These are phyloP conservation scores for Pythium scleroteichum DNA, from an alignment of 352 stramenopile genomes.

Conservation along the genomic window DNA sequence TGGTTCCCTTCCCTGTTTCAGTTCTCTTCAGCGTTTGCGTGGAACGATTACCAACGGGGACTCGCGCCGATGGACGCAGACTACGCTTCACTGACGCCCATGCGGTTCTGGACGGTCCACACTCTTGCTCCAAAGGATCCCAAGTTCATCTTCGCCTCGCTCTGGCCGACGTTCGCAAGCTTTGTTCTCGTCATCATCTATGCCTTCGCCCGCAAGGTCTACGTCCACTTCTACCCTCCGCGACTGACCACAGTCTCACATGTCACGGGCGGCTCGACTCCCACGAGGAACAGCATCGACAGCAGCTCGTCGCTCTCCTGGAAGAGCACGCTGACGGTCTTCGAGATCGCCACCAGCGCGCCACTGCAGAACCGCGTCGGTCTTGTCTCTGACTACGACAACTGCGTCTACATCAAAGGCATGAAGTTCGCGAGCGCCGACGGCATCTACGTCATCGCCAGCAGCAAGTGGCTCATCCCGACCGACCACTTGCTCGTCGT, in stretches of 20 bases:
- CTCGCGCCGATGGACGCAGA: neutral
- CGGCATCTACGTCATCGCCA: constrained; percentile 50
- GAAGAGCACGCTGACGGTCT: constrained; percentile 7
- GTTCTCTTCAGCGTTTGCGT: too few relatives aligned
- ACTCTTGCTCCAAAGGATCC: neutral
- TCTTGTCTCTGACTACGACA: constrained; percentile 21
- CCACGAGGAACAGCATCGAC: neutral
- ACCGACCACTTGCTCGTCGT: constrained; percentile 38
- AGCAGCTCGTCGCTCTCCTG: neutral
- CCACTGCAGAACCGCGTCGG: constrained; percentile 20
- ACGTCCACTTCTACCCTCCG: too few relatives aligned
- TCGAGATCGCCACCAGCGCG: constrained; percentile 13
- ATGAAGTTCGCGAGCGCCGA: constrained; percentile 46
- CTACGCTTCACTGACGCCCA: constrained; percentile 26
- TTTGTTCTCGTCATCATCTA: constrained; percentile 3
- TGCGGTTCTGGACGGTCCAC: constrained; percentile 26
- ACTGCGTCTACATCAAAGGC: constrained; percentile 42
- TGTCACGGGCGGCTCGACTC: too few relatives aligned
- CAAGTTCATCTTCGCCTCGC: neutral
- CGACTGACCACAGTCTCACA: too few relatives aligned
- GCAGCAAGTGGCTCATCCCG: constrained; percentile 44
- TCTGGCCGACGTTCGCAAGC: constrained; percentile 1
- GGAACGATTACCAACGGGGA: too few relatives aligned
- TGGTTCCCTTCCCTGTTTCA: neutral
- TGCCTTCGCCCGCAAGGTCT: too few relatives aligned